Evolutionary conservation across 805 yeast genomes (phyloP).

Genomic region (Starmerella cellae): DNA sequence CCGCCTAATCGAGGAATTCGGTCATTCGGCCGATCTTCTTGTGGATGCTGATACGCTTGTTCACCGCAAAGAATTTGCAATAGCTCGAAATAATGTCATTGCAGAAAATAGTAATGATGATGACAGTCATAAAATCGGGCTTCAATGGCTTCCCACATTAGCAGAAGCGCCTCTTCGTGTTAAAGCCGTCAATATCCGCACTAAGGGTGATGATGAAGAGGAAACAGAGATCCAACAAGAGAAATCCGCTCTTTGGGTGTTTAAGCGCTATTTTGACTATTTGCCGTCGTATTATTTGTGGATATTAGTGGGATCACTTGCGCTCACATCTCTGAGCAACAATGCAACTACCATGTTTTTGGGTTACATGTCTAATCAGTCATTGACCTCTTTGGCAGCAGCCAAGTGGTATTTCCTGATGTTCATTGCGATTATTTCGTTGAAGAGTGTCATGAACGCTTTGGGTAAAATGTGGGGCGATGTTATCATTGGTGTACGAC

Average conservation of each 20-base stretch:
- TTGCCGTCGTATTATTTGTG: constrained; percentile 29
- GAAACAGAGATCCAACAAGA: constrained; percentile 19
- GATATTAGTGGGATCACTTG: constrained; percentile 28
- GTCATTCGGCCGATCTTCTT: constrained; percentile 66
- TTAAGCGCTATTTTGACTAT: constrained; percentile 20
- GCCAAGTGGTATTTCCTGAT: constrained; percentile 48
- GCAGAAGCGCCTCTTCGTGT: constrained; percentile 4
- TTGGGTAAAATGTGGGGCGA: constrained; percentile 37
- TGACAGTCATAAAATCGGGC: background rate
- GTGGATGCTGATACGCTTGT: constrained; percentile 42
- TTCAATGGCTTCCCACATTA: background rate
- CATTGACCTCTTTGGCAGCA: constrained; percentile 12
- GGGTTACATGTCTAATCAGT: constrained; percentile 20
- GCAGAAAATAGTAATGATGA: background rate
- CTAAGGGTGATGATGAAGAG: constrained; percentile 24
- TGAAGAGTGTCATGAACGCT: constrained; percentile 26
- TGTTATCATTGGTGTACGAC: constrained; percentile 34
- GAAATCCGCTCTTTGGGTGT: constrained; percentile 18
- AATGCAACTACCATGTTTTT: constrained; percentile 18
- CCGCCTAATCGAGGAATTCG: constrained; percentile 32
- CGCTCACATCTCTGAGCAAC: constrained; percentile 24
- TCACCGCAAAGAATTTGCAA: constrained; percentile 31
- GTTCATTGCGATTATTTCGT: constrained; percentile 58
- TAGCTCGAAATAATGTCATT: background rate
- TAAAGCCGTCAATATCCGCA: constrained; percentile 4